Evolutionary conservation across 2,329 filamentous ascomycete genomes (phyloP).

Genomic region (Sporothrix mexicana): DNA sequence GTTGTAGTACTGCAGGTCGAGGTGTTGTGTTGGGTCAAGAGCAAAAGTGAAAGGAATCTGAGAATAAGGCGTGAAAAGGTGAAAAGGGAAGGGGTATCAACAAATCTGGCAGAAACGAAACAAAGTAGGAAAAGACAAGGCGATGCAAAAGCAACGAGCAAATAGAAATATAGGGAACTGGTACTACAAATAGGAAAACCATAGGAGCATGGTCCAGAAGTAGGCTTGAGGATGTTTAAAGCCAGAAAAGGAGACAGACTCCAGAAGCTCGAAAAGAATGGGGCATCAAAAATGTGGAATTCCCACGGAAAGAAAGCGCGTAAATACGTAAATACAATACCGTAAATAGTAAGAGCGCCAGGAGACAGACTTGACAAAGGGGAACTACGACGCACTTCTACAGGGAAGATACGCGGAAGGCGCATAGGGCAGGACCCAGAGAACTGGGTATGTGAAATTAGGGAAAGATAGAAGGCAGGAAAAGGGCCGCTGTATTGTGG

Average conservation of each 20-base stretch:
- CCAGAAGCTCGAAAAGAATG: neutral
- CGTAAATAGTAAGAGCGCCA: too few species aligned
- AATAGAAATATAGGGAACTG: neutral
- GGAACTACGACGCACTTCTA: neutral
- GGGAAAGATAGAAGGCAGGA: neutral
- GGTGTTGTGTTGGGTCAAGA: neutral
- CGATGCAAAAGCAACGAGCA: neutral
- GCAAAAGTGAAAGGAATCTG: neutral
- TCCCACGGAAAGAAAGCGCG: too few species aligned
- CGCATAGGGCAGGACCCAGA: neutral
- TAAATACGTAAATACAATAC: too few species aligned
- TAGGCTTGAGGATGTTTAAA: neutral
- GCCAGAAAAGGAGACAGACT: neutral
- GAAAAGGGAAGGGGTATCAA: neutral
- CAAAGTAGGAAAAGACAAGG: neutral
- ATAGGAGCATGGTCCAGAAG: neutral
- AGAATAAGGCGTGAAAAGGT: neutral
- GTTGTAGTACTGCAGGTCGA: neutral
- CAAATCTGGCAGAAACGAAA: neutral
- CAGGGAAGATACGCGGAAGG: neutral
- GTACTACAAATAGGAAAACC: neutral
- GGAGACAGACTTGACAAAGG: neutral
- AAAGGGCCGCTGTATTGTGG: neutral
- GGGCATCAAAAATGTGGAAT: neutral
- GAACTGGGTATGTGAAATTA: neutral